These are phyloP conservation scores for Trichoderma hamatum DNA, from an alignment of 2,329 filamentous ascomycete genomes.

Conservation along the genomic window DNA sequence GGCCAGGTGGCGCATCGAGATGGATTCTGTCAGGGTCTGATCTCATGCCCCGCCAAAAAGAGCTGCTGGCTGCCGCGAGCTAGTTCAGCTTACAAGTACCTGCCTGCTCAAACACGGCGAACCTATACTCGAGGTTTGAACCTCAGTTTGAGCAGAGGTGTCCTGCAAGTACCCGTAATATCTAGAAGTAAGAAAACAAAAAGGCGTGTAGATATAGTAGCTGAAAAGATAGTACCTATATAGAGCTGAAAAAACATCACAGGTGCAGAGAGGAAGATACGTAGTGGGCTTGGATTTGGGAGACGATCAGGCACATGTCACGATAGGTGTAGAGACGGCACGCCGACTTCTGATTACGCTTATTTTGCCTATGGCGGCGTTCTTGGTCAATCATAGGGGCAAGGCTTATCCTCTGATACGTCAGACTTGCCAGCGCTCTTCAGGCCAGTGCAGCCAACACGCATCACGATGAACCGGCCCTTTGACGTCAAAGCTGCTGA, in stretches of 20 bases:
- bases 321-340: not conserved
- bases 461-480: not conserved
- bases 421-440: not conserved
- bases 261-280: no score
- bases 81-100: not conserved
- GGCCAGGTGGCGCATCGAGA: not conserved
- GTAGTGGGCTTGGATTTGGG: no score
- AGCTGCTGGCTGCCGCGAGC: not conserved
- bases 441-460: not conserved
- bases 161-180: no score
- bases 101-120: not conserved
- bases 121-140: not conserved
- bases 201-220: no score
- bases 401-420: not conserved
- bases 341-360: not conserved
- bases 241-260: no score
- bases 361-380: not conserved
- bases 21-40: conserved; percentile 3
- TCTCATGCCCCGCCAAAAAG: conserved; percentile 19
- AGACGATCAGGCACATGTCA: not conserved
- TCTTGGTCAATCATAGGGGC: no score
- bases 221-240: not conserved
- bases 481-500: conserved; percentile 20
- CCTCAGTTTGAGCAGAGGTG: no score
- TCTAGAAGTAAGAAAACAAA: not conserved